These are phyloP conservation scores for Castanea mollissima DNA, from an alignment of 306 rosid species.

Conservation along the genomic window DNA sequence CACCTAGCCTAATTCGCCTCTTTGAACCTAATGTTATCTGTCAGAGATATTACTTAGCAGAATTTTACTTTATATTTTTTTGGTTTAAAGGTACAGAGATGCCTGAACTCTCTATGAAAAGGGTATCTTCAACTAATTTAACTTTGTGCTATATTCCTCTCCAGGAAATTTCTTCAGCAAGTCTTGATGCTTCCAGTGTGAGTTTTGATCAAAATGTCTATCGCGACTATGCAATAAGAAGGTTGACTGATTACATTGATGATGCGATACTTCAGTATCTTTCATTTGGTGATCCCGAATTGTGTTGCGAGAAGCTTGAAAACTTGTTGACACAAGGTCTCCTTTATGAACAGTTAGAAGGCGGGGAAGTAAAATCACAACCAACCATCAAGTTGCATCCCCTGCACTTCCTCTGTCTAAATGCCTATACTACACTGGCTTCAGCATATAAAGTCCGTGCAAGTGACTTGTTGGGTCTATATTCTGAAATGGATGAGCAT, in stretches of 20 bases:
- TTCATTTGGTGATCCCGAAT: slow-evolving; percentile 44
- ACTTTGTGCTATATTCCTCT: slow-evolving; percentile 10
- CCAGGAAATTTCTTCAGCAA: slow-evolving; percentile 54
- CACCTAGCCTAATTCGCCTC: neutral
- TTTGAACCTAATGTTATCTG: neutral
- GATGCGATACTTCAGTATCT: slow-evolving; percentile 58
- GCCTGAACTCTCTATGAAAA: neutral
- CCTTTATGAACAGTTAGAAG: slow-evolving; percentile 27
- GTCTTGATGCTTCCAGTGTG: slow-evolving; percentile 25
- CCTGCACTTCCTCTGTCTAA: slow-evolving; percentile 57
- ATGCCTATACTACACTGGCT: slow-evolving; percentile 64
- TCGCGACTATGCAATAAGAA: slow-evolving; percentile 27
- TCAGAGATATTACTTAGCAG: neutral
- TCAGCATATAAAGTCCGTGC: slow-evolving; percentile 66
- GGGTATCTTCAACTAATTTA: slow-evolving; percentile 8
- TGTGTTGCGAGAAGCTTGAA: slow-evolving; percentile 62
- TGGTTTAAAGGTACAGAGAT: neutral
- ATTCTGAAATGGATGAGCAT: slow-evolving; percentile 26
- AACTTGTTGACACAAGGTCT: slow-evolving; percentile 50
- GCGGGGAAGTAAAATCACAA: slow-evolving; percentile 26
- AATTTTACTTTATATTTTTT: neutral
- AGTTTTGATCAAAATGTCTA: slow-evolving; percentile 19
- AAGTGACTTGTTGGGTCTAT: slow-evolving; percentile 29
- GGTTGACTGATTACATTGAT: slow-evolving; percentile 43
- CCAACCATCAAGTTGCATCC: slow-evolving; percentile 55